phyloP scores from a whole-genome alignment of 2,329 filamentous ascomycete genomes.

The Alternaria hordeiaustralica region DNA sequence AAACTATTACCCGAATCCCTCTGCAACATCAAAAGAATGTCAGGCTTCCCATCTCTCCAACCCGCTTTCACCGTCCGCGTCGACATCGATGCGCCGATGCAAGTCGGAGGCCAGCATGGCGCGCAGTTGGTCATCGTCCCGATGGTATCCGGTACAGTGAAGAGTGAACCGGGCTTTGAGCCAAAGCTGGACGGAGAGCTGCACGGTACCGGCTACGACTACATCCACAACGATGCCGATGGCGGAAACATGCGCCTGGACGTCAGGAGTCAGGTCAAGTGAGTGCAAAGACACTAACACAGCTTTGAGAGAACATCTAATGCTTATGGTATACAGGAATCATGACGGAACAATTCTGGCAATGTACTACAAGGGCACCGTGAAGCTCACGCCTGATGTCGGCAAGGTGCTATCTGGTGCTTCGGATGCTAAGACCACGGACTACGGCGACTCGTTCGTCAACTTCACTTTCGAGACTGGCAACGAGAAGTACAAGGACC shows the following conservation, averaged over 20 bases:
- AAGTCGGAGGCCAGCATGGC: constrained; percentile 33
- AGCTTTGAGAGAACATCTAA: background rate
- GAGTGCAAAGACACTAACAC: too few species aligned
- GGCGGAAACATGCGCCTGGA: constrained; percentile 38
- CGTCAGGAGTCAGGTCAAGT: constrained; percentile 38
- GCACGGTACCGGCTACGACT: constrained; percentile 42
- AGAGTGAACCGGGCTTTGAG: constrained; percentile 39
- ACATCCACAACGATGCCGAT: constrained; percentile 39
- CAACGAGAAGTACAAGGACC: constrained; percentile 32
- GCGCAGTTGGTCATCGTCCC: constrained; percentile 35
- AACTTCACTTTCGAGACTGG: constrained; percentile 42
- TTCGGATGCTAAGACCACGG: constrained; percentile 35
- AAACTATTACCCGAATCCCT: background rate
- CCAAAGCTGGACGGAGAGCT: constrained; percentile 36
- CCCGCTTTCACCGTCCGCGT: constrained; percentile 42
- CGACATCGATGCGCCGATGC: constrained; percentile 35
- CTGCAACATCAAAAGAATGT: constrained; percentile 16
- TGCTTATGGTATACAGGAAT: constrained; percentile 8
- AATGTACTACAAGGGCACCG: constrained; percentile 44
- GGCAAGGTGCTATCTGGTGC: constrained; percentile 28
- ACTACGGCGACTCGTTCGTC: constrained; percentile 40
- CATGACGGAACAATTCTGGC: constrained; percentile 32
- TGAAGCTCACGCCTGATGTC: constrained; percentile 31
- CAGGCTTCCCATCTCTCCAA: constrained; percentile 37
- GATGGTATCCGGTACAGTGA: constrained; percentile 39